Conservation (phyloP, 768 basidiomycete genomes). For the Amanita exitialis region DNA sequence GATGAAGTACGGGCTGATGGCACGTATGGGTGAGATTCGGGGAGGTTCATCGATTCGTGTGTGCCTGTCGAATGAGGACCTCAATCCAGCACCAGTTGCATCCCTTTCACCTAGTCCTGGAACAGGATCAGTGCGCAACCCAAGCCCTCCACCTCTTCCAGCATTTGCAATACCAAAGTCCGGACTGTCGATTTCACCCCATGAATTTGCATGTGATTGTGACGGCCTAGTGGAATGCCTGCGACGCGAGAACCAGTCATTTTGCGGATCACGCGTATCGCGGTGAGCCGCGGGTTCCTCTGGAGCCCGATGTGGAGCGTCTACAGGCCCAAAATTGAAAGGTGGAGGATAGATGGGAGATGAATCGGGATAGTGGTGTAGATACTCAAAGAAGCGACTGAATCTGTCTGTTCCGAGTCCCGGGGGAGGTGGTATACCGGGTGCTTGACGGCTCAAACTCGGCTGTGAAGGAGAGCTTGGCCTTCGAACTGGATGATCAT, state of each 20-base stretch:
- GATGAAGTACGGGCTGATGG: slow-evolving; percentile 5
- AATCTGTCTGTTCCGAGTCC: not conserved
- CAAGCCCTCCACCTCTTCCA: not conserved
- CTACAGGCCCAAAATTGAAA: not conserved
- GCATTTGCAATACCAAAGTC: not conserved
- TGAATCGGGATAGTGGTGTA: not conserved
- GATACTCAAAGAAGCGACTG: not conserved
- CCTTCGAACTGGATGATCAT: not conserved
- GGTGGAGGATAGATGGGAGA: not conserved
- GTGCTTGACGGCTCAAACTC: not conserved
- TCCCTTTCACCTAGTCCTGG: not conserved
- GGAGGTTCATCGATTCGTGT: not conserved
- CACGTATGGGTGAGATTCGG: not conserved
- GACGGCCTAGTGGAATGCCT: not conserved
- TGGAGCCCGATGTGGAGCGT: not conserved
- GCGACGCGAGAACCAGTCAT: slow-evolving; percentile 3
- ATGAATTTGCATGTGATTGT: not conserved
- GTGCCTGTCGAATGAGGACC: slow-evolving; percentile 2
- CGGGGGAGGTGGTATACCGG: not conserved
- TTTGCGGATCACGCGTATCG: not conserved
- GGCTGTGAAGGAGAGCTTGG: not conserved
- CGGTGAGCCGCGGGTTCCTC: not conserved
- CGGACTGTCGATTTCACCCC: not conserved
- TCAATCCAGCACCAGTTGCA: not conserved
- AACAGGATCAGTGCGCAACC: not conserved